Evolutionary conservation across 192 early-diverging fungal genomes (phyloP).

Genomic region (Kappamyces sp.): DNA sequence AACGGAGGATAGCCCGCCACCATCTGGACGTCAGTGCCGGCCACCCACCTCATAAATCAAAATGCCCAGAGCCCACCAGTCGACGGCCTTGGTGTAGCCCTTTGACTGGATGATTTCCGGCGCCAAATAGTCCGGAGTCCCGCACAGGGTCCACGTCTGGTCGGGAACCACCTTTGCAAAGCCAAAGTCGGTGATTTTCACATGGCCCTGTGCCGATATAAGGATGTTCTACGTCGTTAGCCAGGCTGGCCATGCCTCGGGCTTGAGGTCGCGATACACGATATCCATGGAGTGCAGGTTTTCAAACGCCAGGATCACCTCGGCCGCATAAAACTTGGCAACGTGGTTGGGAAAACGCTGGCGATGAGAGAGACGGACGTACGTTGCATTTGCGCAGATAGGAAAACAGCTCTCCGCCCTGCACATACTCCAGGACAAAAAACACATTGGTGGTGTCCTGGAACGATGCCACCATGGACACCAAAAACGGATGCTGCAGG

Average conservation of each 20-base stretch:
- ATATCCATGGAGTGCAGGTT: conserved; percentile 71
- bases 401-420: conserved; percentile 88
- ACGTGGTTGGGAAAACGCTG: conserved; percentile 70
- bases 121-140: conserved; percentile 73
- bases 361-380: conserved; percentile 12
- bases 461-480: conserved; percentile 73
- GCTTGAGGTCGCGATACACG: conserved; percentile 82
- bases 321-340: conserved; percentile 77
- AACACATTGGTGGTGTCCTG: conserved; percentile 84
- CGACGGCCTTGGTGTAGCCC: conserved; percentile 87
- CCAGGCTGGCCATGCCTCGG: conserved; percentile 43
- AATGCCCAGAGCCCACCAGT: conserved; percentile 94
- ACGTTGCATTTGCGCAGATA: conserved; percentile 70
- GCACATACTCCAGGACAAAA: conserved; percentile 89
- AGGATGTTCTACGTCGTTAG: conserved; percentile 68
- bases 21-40: conserved; percentile 46
- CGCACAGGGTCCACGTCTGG: conserved; percentile 79
- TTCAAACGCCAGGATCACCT: conserved; percentile 75
- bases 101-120: conserved; percentile 81
- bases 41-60: conserved; percentile 70
- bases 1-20: conserved; percentile 91
- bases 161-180: conserved; percentile 79
- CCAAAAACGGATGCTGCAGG: conserved; percentile 78
- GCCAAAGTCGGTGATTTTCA: conserved; percentile 85
- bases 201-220: conserved; percentile 66